These are phyloP conservation scores for Chimonanthus salicifolius DNA, from an alignment of 164 flowering plant species.

Conservation along the genomic window DNA sequence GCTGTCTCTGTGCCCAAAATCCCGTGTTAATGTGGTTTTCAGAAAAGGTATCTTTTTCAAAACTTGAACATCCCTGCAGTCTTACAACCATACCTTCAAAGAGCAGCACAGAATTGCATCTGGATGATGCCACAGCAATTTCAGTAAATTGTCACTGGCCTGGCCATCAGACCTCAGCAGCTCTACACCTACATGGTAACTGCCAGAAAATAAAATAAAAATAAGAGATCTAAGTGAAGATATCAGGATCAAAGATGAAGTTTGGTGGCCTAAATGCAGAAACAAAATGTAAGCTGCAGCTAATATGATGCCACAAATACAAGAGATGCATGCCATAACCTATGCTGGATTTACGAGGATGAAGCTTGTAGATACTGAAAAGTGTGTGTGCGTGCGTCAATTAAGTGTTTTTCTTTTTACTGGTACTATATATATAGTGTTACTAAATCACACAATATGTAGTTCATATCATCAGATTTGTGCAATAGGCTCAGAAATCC, in stretches of 20 bases:
- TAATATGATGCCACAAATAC: too few relatives aligned
- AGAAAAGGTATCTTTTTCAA: neutral
- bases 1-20: neutral
- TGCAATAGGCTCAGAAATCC: too few relatives aligned
- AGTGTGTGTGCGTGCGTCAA: neutral
- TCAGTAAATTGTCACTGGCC: conserved; percentile 49
- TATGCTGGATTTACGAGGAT: neutral
- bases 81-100: conserved; percentile 40
- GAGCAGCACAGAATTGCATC: conserved; percentile 97
- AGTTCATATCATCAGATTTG: too few relatives aligned
- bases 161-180: conserved; percentile 50
- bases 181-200: conserved; percentile 66
- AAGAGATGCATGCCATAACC: neutral
- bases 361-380: too few relatives aligned
- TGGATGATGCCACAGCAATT: conserved; percentile 80
- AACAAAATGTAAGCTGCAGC: neutral
- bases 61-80: neutral
- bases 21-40: neutral
- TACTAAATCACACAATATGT: too few relatives aligned
- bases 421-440: too few relatives aligned
- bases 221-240: neutral
- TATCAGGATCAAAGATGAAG: neutral
- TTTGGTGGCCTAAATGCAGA: neutral
- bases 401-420: too few relatives aligned
- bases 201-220: conserved; percentile 18